These are phyloP conservation scores for Novymonas esmeraldas DNA, from an alignment of 208 protist species.

Conservation along the genomic window DNA sequence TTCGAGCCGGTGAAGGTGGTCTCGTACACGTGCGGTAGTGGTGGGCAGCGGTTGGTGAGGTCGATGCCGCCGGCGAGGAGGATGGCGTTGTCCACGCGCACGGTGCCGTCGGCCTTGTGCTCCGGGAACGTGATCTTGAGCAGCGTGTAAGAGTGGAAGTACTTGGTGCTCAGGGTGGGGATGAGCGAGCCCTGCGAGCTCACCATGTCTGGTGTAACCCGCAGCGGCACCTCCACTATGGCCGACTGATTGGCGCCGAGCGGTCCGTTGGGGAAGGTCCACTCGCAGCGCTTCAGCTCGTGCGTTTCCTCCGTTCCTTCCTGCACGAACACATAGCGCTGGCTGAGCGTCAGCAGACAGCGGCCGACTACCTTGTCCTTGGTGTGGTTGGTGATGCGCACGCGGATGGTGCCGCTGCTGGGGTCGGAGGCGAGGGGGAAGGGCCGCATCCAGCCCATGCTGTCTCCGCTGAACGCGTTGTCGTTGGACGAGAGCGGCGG, in stretches of 20 bases:
- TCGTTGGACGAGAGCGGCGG: not conserved
- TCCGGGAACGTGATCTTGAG: slow-evolving; percentile 6
- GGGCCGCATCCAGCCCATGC: not conserved
- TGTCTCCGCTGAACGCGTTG: not conserved
- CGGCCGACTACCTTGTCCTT: not conserved
- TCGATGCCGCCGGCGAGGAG: slow-evolving; percentile 6
- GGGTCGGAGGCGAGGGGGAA: not conserved
- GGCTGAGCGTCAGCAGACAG: not conserved
- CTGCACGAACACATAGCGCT: slow-evolving; percentile 1
- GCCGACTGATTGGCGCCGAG: not conserved
- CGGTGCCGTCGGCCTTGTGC: not conserved
- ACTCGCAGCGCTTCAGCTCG: slow-evolving; percentile 1
- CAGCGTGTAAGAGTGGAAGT: not conserved
- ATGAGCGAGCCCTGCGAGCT: not conserved
- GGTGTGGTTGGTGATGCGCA: slow-evolving; percentile 4
- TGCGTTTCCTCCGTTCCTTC: not conserved
- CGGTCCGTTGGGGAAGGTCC: not conserved
- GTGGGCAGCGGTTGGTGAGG: not conserved
- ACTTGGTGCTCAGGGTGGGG: not conserved
- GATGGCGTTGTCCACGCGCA: not conserved
- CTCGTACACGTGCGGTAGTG: not conserved
- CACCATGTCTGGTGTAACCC: no score
- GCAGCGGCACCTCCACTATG: slow-evolving; percentile 5
- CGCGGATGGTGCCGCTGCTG: not conserved
- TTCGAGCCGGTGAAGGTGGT: not conserved